A percentile compares a stretch with the other conserved stretches of the same genome.
These are phyloP conservation scores for Cercospora sojina DNA, from an alignment of 2,329 filamentous ascomycete genomes.

Conservation along the genomic window DNA sequence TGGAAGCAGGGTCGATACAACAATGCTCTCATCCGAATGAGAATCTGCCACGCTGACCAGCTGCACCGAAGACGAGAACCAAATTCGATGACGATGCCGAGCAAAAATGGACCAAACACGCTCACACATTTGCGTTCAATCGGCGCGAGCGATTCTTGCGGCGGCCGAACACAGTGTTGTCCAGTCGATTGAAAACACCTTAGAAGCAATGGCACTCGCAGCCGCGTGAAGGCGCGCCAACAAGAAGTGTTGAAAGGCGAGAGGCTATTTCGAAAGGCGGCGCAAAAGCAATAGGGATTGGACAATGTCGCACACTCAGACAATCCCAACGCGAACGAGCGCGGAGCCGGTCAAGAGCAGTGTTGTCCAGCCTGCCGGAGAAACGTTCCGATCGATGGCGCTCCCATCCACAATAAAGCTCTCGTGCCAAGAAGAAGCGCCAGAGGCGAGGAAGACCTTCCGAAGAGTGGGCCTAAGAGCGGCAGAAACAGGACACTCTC, in stretches of 20 bases:
- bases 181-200: background rate
- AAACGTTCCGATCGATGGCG: background rate
- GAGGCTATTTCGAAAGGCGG: background rate
- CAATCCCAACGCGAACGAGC: background rate
- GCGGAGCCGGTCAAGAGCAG: background rate
- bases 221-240: background rate
- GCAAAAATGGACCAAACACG: background rate
- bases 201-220: background rate
- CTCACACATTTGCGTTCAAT: too few species aligned
- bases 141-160: background rate
- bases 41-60: background rate
- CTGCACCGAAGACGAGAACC: background rate
- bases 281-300: background rate
- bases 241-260: background rate
- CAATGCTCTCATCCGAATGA: background rate
- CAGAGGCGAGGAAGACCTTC: background rate
- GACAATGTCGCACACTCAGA: background rate
- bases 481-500: background rate
- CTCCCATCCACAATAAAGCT: background rate
- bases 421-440: background rate
- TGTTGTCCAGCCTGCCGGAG: background rate
- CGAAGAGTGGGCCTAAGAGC: background rate
- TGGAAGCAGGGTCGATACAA: background rate
- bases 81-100: background rate
- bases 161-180: background rate